Evolutionary conservation across 2,329 filamentous ascomycete species (phyloP).

Genomic region (Xylaria sp.): DNA sequence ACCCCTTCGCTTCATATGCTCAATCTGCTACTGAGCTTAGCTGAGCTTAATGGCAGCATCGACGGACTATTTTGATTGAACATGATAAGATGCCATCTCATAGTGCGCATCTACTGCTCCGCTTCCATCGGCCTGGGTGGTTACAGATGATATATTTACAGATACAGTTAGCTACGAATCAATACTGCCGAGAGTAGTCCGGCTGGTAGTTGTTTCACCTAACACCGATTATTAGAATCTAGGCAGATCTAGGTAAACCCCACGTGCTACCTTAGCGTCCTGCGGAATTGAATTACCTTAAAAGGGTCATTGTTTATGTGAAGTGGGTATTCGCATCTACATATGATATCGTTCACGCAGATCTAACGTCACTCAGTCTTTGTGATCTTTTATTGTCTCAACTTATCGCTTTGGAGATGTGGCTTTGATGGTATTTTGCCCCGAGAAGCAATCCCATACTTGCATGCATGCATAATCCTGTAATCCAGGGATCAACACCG

Average conservation of each 20-base stretch:
- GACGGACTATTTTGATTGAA: neutral
- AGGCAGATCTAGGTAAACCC: neutral
- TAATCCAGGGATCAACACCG: slow-evolving; percentile 7
- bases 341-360: neutral
- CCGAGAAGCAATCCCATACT: neutral
- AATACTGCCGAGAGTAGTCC: no score
- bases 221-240: neutral
- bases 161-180: neutral
- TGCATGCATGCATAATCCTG: neutral
- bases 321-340: neutral
- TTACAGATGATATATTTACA: neutral
- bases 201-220: no score
- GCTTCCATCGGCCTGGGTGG: neutral
- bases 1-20: neutral
- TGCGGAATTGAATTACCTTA: neutral
- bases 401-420: neutral
- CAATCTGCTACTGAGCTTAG: neutral
- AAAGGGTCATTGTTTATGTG: neutral
- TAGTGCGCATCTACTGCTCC: neutral
- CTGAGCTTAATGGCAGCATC: neutral
- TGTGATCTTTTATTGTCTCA: neutral
- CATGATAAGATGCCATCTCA: neutral
- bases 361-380: neutral
- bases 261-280: neutral
- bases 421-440: neutral